phyloP scores from a whole-genome alignment of 73 alveolate genomes.

The Paramecium bursaria region DNA sequence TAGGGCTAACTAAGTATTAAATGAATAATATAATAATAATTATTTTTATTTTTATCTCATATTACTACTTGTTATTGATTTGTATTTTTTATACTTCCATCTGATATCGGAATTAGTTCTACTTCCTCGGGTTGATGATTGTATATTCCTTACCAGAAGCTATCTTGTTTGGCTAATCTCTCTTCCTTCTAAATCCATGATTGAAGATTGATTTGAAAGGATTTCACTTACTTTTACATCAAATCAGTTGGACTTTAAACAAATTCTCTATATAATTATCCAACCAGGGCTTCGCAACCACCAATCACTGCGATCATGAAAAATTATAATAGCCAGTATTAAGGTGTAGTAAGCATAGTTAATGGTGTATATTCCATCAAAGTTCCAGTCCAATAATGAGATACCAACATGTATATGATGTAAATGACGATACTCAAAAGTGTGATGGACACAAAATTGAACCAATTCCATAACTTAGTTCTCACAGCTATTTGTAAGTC shows the following conservation, averaged over 20 bases:
- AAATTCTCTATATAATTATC: constrained; percentile 25
- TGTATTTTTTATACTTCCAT: too few species aligned
- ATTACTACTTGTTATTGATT: too few species aligned
- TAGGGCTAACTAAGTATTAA: too few species aligned
- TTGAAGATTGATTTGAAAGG: neutral
- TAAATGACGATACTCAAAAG: constrained; percentile 48
- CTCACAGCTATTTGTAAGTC: constrained; percentile 40
- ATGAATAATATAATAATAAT: too few species aligned
- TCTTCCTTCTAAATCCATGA: neutral
- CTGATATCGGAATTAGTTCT: too few species aligned
- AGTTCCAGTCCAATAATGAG: constrained; percentile 53
- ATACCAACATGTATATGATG: constrained; percentile 25
- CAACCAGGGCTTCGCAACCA: constrained; percentile 1
- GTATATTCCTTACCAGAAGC: constrained; percentile 25
- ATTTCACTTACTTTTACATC: neutral
- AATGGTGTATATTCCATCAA: constrained; percentile 48
- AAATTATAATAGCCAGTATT: constrained; percentile 40
- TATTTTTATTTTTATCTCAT: too few species aligned
- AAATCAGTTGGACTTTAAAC: constrained; percentile 12
- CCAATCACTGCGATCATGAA: constrained; percentile 7
- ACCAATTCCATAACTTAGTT: constrained; percentile 62
- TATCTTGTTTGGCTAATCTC: constrained; percentile 13
- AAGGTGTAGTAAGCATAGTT: constrained; percentile 42
- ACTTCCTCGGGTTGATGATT: too few species aligned
- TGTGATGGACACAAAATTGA: constrained; percentile 51